A percentile compares a stretch with the other conserved stretches of the same genome.
Conservation (phyloP, 1,284 basidiomycete genomes). For the Spongispora temasekensis region DNA sequence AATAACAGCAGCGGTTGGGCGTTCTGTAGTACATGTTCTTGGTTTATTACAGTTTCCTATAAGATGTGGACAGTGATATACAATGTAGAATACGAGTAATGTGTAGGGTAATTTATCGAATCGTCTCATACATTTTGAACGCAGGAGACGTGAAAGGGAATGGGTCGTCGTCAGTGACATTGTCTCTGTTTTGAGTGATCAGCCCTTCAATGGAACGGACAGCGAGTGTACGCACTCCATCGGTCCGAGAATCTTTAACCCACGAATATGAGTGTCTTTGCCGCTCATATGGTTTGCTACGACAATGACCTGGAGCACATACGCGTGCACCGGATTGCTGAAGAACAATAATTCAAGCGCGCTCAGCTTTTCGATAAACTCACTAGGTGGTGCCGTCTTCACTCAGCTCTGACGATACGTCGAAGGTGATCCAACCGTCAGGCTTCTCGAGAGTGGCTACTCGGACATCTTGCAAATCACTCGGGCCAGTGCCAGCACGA, state of each 20-base stretch:
- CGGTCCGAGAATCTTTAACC: conserved; percentile 84
- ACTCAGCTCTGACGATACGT: conserved; percentile 76
- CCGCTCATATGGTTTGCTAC: conserved; percentile 97
- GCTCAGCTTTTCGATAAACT: conserved; percentile 14
- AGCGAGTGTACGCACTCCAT: conserved; percentile 58
- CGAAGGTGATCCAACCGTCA: conserved; percentile 93
- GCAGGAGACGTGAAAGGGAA: conserved; percentile 63
- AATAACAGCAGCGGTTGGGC: conserved; percentile 18
- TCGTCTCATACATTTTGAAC: conserved; percentile 78
- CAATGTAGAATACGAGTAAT: conserved; percentile 35
- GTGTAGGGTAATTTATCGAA: conserved; percentile 51
- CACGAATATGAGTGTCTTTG: conserved; percentile 97
- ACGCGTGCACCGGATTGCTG: conserved; percentile 86
- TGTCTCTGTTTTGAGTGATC: conserved; percentile 37
- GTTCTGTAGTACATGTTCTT: conserved; percentile 2
- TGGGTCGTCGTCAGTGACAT: conserved; percentile 57
- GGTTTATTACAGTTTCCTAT: conserved; percentile 13
- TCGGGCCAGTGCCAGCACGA: conserved; percentile 88
- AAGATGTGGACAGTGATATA: conserved; percentile 19
- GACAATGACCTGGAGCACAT: conserved; percentile 89
- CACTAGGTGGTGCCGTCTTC: conserved; percentile 78
- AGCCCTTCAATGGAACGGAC: neutral
- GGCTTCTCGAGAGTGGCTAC: conserved; percentile 85
- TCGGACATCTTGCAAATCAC: conserved; percentile 92
- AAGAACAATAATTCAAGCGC: conserved; percentile 1